phyloP scores from a whole-genome alignment of 1,284 basidiomycete species.

The Neonothopanus nambi region DNA sequence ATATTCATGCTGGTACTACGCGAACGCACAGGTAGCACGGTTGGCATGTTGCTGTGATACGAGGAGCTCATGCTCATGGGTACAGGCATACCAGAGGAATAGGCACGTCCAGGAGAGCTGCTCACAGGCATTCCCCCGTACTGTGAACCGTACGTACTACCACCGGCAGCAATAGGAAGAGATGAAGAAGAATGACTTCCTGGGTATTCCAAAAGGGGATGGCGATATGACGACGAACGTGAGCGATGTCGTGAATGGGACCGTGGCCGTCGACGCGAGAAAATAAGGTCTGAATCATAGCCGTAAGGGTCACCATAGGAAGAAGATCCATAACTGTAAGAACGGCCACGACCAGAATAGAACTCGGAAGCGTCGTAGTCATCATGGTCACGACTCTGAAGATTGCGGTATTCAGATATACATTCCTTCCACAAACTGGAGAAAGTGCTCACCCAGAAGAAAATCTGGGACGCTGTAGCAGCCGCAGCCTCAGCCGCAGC shows the following conservation, averaged over 20 bases:
- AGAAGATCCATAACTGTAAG: constrained; percentile 25
- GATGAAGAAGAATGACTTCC: constrained; percentile 18
- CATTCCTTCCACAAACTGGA: not conserved
- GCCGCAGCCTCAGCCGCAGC: constrained; percentile 57
- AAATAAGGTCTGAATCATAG: constrained; percentile 18
- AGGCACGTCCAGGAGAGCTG: not conserved
- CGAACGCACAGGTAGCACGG: constrained; percentile 5
- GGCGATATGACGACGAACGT: constrained; percentile 26
- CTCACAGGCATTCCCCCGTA: constrained; percentile 13
- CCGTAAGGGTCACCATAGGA: constrained; percentile 35
- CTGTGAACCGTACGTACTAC: constrained; percentile 25
- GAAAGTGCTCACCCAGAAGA: constrained; percentile 38
- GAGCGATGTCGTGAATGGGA: constrained; percentile 32
- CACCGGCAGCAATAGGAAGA: constrained; percentile 24
- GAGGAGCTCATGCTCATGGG: not conserved
- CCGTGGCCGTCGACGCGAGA: constrained; percentile 24
- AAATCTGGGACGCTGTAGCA: constrained; percentile 53
- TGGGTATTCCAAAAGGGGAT: constrained; percentile 14
- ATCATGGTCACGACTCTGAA: constrained; percentile 32
- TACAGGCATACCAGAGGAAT: not conserved
- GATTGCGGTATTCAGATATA: constrained; percentile 1
- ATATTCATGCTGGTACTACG: constrained; percentile 14
- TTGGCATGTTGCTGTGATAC: not conserved
- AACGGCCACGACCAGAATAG: constrained; percentile 31
- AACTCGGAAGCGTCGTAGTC: constrained; percentile 27